phyloP scores from a whole-genome alignment of 2,329 filamentous ascomycete genomes.

The Xylariales sp. region DNA sequence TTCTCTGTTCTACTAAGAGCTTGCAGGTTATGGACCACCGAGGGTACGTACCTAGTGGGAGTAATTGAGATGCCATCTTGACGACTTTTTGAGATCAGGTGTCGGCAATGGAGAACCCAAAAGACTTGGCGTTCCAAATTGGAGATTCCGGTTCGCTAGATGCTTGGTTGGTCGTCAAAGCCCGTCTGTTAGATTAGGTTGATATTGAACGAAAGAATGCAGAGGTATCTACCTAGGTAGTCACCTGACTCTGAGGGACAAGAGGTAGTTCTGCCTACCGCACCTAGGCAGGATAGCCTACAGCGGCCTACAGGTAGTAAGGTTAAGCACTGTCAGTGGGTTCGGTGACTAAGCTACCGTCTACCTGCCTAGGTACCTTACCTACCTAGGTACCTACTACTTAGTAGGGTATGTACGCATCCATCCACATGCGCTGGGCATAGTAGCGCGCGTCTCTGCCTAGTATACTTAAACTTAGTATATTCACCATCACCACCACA shows the following conservation, averaged over 20 bases:
- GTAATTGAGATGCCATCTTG: conserved; percentile 77
- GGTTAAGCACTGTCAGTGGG: background rate
- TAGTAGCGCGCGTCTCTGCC: conserved; percentile 1
- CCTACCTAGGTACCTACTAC: too few relatives aligned
- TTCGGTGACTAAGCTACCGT: background rate
- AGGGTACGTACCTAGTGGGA: conserved; percentile 71
- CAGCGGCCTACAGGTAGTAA: too few relatives aligned
- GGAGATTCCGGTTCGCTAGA: background rate
- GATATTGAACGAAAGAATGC: conserved; percentile 6
- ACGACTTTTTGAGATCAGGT: background rate
- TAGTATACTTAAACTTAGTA: too few relatives aligned
- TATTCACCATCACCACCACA: background rate
- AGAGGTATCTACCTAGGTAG: background rate
- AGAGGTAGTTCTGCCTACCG: background rate
- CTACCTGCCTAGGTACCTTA: too few relatives aligned
- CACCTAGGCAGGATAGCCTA: too few relatives aligned
- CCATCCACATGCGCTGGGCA: too few relatives aligned
- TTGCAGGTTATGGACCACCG: background rate
- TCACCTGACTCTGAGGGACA: conserved; percentile 41
- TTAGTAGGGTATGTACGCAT: too few relatives aligned
- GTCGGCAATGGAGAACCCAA: background rate
- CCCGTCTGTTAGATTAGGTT: background rate
- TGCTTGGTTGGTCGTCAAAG: background rate
- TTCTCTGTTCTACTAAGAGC: background rate
- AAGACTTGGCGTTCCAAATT: background rate